Evolutionary conservation across 1,139 yeast genomes (phyloP), one percentile per base, ranked within the genome.

Genomic region (Suzukiozyma palmioleophila): DNA sequence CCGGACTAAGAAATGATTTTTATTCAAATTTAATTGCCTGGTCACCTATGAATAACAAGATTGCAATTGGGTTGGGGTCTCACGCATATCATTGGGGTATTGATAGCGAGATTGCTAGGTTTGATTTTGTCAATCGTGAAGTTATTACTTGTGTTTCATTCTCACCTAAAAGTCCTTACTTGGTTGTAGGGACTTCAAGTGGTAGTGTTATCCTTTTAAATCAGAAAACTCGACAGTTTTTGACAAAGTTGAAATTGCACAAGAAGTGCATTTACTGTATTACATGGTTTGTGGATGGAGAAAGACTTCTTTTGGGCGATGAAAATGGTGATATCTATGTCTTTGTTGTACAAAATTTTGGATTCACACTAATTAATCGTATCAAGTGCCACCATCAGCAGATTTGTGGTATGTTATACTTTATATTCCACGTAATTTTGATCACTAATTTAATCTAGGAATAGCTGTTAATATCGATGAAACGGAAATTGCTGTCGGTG

Each of bases 21-120:
- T 89, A 89, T 59, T 75, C 88, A 1, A 85, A 86, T 52, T 64
- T 85, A 37, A 75, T 88, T 0, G 76, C 90, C 9, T 88, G 96
- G 95, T 80, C 90, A 0, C 56, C 58, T 3, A 54, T 54, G 21
- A 61, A 77, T 1, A 72, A 72, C 22, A 67, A 67, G 26, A 65
- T 88, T 0, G 84, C 84, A 0, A 90, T 88, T 1, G 97, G 92
- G 0, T 60, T 88, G 29, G 81, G 80, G 0, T 54, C 64, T 2
- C 65, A 72, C 7, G 84, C 80, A 0, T 85, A 77, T 54, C 54
- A 81, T 26, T 89, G 96, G 96, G 71, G 77, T 6, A 76, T 74
- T 30, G 63, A 59, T 11, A 59, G 62, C 8, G 78, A 77, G 1
- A 79, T 84, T 3, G 46, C 46, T 26, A 48, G 52, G 24, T 47